Evolutionary conservation across 2,329 filamentous ascomycete genomes (phyloP).

Genomic region (Pseudogymnoascus sp.): DNA sequence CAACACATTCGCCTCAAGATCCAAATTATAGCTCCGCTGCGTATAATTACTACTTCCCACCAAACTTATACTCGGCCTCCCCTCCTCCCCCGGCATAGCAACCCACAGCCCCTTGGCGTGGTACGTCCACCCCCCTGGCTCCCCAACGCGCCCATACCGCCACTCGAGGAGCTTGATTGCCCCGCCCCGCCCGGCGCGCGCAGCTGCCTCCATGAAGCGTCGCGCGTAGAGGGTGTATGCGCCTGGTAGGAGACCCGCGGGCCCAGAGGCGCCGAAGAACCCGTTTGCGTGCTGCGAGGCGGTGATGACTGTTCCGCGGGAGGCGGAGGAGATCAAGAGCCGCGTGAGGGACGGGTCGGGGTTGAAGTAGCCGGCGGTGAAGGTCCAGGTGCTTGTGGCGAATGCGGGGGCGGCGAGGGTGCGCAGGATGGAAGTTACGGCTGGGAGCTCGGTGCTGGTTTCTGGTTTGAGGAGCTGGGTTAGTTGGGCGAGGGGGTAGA

Average conservation of each 20-base stretch:
- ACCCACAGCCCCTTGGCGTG: constrained; percentile 96
- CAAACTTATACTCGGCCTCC: constrained; percentile 66
- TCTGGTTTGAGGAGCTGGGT: constrained; percentile 74
- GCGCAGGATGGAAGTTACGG: constrained; percentile 65
- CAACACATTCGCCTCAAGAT: constrained; percentile 81
- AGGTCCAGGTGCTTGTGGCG: constrained; percentile 73
- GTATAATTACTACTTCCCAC: constrained; percentile 95
- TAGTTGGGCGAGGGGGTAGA: constrained; percentile 83
- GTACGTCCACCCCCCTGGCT: constrained; percentile 88
- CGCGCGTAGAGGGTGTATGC: constrained; percentile 86
- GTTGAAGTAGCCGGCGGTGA: constrained; percentile 98
- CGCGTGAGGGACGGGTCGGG: constrained; percentile 77
- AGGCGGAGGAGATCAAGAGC: constrained; percentile 66
- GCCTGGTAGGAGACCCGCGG: constrained; percentile 82
- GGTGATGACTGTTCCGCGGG: constrained; percentile 74
- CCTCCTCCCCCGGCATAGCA: constrained; percentile 50
- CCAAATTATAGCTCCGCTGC: constrained; percentile 82
- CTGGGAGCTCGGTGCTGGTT: constrained; percentile 80
- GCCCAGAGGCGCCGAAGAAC: constrained; percentile 80
- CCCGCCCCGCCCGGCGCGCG: constrained; percentile 36
- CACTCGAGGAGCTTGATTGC: constrained; percentile 77
- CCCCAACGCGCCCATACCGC: constrained; percentile 70
- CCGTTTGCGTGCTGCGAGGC: constrained; percentile 91
- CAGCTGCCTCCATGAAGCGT: constrained; percentile 54
- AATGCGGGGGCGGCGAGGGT: constrained; percentile 57